Evolutionary conservation across 352 stramenopile genomes (phyloP).

Genomic region (Pythium brassicae): DNA sequence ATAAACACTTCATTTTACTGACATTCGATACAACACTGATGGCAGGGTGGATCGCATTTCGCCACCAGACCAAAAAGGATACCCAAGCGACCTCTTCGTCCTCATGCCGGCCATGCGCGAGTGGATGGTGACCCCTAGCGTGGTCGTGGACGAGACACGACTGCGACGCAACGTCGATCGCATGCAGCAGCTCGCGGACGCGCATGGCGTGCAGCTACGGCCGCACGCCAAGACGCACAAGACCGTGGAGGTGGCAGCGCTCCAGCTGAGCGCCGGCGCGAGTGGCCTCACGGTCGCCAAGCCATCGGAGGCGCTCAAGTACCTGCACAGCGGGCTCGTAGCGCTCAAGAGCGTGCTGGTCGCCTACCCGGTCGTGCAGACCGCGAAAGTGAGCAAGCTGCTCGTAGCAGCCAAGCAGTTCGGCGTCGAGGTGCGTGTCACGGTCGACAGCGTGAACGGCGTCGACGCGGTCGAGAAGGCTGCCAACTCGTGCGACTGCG

Average conservation of each 20-base stretch:
- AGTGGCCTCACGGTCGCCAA: slow-evolving; percentile 67
- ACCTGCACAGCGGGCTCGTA: slow-evolving; percentile 38
- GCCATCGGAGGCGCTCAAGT: slow-evolving; percentile 59
- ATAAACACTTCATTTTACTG: no score
- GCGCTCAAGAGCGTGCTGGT: slow-evolving; percentile 53
- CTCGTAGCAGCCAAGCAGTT: slow-evolving; percentile 41
- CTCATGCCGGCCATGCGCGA: slow-evolving; percentile 29
- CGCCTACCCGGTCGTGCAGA: slow-evolving; percentile 67
- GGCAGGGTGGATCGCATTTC: no score
- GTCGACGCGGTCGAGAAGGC: slow-evolving; percentile 50
- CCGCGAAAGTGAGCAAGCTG: slow-evolving; percentile 47
- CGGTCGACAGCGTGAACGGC: slow-evolving; percentile 54
- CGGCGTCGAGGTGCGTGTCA: slow-evolving; percentile 48
- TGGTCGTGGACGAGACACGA: slow-evolving; percentile 53
- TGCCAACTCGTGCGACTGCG: slow-evolving; percentile 32
- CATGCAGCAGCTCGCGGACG: slow-evolving; percentile 55
- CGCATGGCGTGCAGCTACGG: slow-evolving; percentile 46
- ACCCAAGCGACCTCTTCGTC: no score
- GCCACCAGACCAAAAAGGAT: background rate
- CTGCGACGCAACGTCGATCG: slow-evolving; percentile 55
- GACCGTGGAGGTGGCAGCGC: slow-evolving; percentile 53
- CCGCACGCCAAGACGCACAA: slow-evolving; percentile 81
- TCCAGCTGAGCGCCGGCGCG: slow-evolving; percentile 50
- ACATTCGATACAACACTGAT: no score
- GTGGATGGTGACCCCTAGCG: slow-evolving; percentile 62